Conservation (phyloP, 2,329 filamentous ascomycete species). For the Colletotrichum costaricense region DNA sequence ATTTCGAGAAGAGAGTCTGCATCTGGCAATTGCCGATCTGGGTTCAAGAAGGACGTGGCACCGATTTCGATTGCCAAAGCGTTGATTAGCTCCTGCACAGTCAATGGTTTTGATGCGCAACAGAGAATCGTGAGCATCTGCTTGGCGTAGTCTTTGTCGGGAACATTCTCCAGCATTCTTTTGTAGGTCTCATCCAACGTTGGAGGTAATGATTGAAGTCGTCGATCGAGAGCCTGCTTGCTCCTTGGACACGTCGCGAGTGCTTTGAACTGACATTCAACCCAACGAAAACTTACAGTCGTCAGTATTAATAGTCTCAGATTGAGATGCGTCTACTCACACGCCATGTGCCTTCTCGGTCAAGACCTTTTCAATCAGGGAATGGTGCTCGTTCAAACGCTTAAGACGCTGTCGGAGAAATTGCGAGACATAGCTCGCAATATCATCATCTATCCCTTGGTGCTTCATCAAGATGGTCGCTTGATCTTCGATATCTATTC, state of each 20-base stretch:
- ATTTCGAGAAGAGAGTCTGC: background rate
- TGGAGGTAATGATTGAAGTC: background rate
- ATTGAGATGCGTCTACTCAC: background rate
- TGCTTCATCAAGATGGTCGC: background rate
- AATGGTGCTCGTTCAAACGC: background rate
- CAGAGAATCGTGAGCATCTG: background rate
- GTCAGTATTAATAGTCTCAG: fast-evolving
- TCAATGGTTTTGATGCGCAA: background rate
- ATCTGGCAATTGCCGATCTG: background rate
- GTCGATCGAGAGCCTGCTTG: background rate
- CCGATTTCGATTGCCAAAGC: background rate
- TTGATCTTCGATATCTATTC: fast-evolving
- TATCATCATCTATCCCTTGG: background rate
- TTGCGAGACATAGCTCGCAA: background rate
- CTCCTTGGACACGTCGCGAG: background rate
- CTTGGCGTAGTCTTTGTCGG: background rate
- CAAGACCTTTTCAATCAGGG: background rate
- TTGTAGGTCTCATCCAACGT: background rate
- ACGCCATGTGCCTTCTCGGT: background rate
- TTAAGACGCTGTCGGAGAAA: background rate
- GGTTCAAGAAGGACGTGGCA: background rate
- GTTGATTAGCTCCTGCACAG: background rate
- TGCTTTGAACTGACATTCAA: background rate
- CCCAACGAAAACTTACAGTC: background rate
- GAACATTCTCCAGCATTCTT: background rate